Base-by-base conservation (phyloP, 2,329 filamentous ascomycete genomes). In the Blumeria graminis region DNA sequence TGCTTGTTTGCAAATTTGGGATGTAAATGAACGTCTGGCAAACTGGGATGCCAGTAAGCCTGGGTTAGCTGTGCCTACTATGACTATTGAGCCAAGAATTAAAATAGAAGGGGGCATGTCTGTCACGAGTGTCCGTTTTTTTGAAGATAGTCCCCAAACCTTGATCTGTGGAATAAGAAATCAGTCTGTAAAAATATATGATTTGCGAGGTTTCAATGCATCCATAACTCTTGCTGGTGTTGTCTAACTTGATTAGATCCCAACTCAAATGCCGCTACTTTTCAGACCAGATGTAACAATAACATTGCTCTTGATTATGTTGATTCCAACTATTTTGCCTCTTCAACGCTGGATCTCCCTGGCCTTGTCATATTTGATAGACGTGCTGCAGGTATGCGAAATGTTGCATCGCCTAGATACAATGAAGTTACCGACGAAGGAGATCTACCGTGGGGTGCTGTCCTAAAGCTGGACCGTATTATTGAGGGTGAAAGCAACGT, bases 71-170 rank as follows among this genome's bases (percentile, higher is more conserved):
- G 60, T 61, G 14, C 58, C 63, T 28, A 54, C 57, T 35, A 60
- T 62, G 54, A 59, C 56, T 13, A 57, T 60, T 22, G 74, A 80
- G 68, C 71, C 84, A 59, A 67, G 76, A 64, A 68, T 79, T 66
- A 71, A 77, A 18, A 68, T 81, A 3, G 80, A 83, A 64, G 74
- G 76, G 3, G 80, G 77, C 55, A 82, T 87, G 45, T 81, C 84
- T n/a, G 81, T 92, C 28, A 86, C 83, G 1, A 89, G 84, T 64
- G 80, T 89, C 62, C 81, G 84, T 63, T 93, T 90, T 71, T 89
- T 90, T 58, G 77, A 84, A 58, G 78, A 84, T 60, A 82, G 81
- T 60, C 84, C 86, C 8, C 78, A 86, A 60, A 84, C 82, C 22
- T 70, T 92, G 10, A 78, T 89, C 33, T 81, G 82, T 33, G 85